Conservation (phyloP, 768 basidiomycete species). For the Suillus hirtellus region DNA sequence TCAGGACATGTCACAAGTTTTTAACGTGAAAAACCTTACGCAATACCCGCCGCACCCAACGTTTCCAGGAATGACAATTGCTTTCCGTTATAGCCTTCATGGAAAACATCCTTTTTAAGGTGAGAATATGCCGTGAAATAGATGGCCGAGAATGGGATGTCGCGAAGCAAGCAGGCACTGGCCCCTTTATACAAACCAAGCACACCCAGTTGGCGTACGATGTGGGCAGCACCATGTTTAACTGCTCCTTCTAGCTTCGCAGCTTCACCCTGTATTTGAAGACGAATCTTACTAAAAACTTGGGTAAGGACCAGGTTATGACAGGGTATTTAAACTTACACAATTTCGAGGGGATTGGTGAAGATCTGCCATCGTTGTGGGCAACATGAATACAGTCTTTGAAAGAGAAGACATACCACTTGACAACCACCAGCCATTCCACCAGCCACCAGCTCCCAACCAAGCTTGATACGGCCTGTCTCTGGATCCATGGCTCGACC, state of each 20-base stretch:
- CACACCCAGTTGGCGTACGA: conserved; percentile 89
- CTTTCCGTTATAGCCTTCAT: conserved; percentile 95
- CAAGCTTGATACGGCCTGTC: conserved; percentile 89
- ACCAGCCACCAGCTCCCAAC: conserved; percentile 92
- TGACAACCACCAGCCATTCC: conserved; percentile 94
- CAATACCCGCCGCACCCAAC: conserved; percentile 75
- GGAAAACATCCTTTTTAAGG: conserved; percentile 90
- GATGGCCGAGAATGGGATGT: conserved; percentile 96
- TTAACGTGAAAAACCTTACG: conserved; percentile 49
- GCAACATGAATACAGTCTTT: conserved; percentile 11
- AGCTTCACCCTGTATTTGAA: conserved; percentile 95
- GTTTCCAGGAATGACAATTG: conserved; percentile 90
- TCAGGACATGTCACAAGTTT: conserved; percentile 26
- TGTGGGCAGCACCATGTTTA: conserved; percentile 87
- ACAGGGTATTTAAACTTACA: conserved; percentile 49
- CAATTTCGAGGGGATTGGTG: conserved; percentile 96
- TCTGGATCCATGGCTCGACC: conserved; percentile 86
- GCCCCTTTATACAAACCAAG: conserved; percentile 93
- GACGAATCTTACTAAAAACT: conserved; percentile 78
- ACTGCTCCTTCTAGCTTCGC: conserved; percentile 81
- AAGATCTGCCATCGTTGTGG: conserved; percentile 63
- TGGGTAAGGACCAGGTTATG: conserved; percentile 5
- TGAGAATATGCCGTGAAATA: conserved; percentile 90
- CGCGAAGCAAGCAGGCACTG: conserved; percentile 88
- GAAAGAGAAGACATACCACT: conserved; percentile 66